Evolutionary conservation across 2,329 filamentous ascomycete species (phyloP), one percentile per base, ranked within the genome.

Genomic region (Penicillium sp.): DNA sequence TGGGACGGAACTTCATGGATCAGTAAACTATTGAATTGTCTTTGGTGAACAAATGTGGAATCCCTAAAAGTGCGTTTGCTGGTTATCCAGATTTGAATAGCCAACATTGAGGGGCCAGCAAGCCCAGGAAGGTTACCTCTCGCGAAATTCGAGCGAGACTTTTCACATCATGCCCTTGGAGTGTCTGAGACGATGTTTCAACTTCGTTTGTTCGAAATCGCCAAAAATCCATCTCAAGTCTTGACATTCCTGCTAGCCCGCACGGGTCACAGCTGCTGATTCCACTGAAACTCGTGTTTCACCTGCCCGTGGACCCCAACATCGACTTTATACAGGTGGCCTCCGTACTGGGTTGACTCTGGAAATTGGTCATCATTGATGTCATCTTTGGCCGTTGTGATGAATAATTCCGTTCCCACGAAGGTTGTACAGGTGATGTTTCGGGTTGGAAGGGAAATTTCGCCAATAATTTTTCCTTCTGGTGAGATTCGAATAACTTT

Each of bases 381-480:
- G 65, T 87, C 84, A 64, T 91, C 88, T 72, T 89, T 88, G 5
- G 92, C 92, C 59, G 87, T 91, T 21, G 93, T 97, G 72, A 97
- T 90, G 77, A 90, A 90, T 61, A 97, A 81, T 71, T 87, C 82
- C 11, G 84, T 85, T 8, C 91, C 93, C 41, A 89, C 88, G 74
- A 97, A 94, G 65, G 89, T 88, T 21, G 90, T 87, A 78, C 93
- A 97, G 7, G 92, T 95, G 66, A 92, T 86, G 76, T 92, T 91
- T 64, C 84, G 84, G 13, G 93, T 96, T 5, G 93, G 92, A 66
- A 96, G 80, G 59, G 81, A 83, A 66, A 97, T 83, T 79, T 92
- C 86, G 7, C 91, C 92, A 5, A 93, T 82, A 31, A 96, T 78
- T 70, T 88, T 81, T 3, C 92, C 92, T 55, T 84, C 76, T 5